A percentile compares a stretch with the other conserved stretches of the same genome.
phyloP scores from a whole-genome alignment of 805 yeast species.

The Lipomyces mesembrius region DNA sequence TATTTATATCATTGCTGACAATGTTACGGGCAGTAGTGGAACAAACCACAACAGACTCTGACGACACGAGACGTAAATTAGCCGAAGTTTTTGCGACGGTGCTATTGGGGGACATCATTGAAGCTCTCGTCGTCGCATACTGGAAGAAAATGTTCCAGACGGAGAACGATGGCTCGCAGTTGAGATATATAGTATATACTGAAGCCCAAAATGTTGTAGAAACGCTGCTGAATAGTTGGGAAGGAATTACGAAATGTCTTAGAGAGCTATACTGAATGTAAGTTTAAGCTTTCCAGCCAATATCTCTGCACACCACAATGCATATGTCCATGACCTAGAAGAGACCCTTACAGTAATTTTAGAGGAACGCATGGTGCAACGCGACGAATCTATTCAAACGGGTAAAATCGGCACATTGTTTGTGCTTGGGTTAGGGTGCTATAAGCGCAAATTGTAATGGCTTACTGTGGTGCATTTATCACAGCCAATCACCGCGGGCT shows the following conservation, averaged over 20 bases:
- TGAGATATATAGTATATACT: background rate
- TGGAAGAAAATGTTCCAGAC: background rate
- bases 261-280: background rate
- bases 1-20: background rate
- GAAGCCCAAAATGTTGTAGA: background rate
- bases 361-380: too few species aligned
- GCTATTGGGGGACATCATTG: background rate
- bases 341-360: background rate
- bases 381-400: too few species aligned
- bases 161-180: background rate
- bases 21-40: background rate
- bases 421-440: too few species aligned
- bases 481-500: background rate
- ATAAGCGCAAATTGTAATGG: too few species aligned
- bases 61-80: background rate
- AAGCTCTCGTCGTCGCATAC: background rate
- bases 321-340: background rate
- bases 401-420: too few species aligned
- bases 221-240: background rate
- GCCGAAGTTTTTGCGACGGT: background rate
- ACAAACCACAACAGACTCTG: background rate
- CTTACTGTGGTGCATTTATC: background rate
- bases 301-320: background rate
- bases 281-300: background rate
- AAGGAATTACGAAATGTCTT: background rate